Evolutionary conservation across 441 rosid genomes (phyloP), one percentile per base, ranked within the genome.

Genomic region (Dalechampia spathulata): DNA sequence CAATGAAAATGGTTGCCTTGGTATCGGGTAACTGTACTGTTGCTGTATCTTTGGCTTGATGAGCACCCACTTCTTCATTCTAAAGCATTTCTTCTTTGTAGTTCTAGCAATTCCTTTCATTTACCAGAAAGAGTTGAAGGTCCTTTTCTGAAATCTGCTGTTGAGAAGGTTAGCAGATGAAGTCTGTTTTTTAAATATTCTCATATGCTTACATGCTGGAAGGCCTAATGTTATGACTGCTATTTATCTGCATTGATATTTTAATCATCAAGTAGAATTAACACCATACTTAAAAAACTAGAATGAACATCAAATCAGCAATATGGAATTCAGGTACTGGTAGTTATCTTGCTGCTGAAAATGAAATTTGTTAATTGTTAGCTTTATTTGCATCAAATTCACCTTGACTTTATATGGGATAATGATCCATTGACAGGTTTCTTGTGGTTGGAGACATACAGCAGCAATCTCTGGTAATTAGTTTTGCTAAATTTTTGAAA

Each of bases 401-500:
- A 49, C 34, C 42, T 23, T 1, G 14, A 39, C 27, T 45, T 47
- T 42, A 16, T 38, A 20, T 55, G 2, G 39, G 20, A 34, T 13
- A 36, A 45, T n/a, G 13, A 5, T 60, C 21, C 40, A 13, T 44
- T 40, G 27, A 50, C 86, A 92, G 85, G 95, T 92, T 53, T 86
- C 96, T 46, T 92, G 98, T 72, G 98, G 98, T 42, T 92, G 96
- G 98, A 92, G 89, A 80, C 98, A 92, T 66, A 92, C 95, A 41
- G 95, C 96, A 45, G 98, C 93, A 28, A 80, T 92, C 62, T 81
- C 98, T 47, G 90, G 98, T 88, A 72, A 61, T 23, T 10, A 51
- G 57, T 5, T 45, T 49, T 40, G 17, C 4, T 53, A 25, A 7
- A 56, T 50, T 20, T 36, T 36, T 52, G 41, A 44, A 43, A 12